A percentile compares a stretch with the other conserved stretches of the same genome.
These are phyloP conservation scores for Dipodascus albidus DNA, from an alignment of 805 yeast genomes.

Conservation along the genomic window DNA sequence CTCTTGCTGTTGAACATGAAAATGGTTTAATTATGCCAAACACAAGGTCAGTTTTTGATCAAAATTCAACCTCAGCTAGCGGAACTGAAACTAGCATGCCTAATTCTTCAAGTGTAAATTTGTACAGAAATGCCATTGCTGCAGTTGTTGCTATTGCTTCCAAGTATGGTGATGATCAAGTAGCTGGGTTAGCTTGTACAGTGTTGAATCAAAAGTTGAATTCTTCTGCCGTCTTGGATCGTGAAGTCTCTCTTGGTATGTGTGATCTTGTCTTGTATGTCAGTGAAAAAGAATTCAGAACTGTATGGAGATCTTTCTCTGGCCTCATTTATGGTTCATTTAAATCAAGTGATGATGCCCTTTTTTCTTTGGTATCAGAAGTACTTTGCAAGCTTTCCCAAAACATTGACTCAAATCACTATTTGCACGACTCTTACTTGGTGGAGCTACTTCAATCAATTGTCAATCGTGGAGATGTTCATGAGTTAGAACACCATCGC, in stretches of 20 bases:
- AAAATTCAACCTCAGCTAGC: slow-evolving; percentile 9
- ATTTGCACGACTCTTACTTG: slow-evolving; percentile 46
- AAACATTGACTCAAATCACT: slow-evolving; percentile 22
- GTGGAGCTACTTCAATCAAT: slow-evolving; percentile 55
- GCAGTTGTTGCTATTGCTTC: slow-evolving; percentile 58
- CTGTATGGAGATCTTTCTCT: slow-evolving; percentile 48
- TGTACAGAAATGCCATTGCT: slow-evolving; percentile 53
- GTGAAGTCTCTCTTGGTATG: slow-evolving; percentile 54
- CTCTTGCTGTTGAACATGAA: slow-evolving; percentile 42
- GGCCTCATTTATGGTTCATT: slow-evolving; percentile 36
- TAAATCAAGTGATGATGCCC: slow-evolving; percentile 29
- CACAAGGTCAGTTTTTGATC: slow-evolving; percentile 4
- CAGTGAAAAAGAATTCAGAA: slow-evolving; percentile 53
- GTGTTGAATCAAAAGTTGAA: slow-evolving; percentile 68
- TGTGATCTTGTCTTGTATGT: slow-evolving; percentile 50
- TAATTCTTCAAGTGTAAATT: slow-evolving; percentile 7
- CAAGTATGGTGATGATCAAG: slow-evolving; percentile 55
- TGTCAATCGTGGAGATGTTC: slow-evolving; percentile 70
- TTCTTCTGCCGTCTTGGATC: slow-evolving; percentile 34
- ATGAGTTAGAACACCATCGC: slow-evolving; percentile 64
- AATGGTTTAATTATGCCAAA: slow-evolving; percentile 27
- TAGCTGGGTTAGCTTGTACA: slow-evolving; percentile 67
- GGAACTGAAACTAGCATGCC: slow-evolving; percentile 2
- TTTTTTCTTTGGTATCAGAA: slow-evolving; percentile 24
- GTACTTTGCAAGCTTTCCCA: background rate